phyloP scores from a whole-genome alignment of 2,329 filamentous ascomycete genomes.

The Sporothrix pallida region DNA sequence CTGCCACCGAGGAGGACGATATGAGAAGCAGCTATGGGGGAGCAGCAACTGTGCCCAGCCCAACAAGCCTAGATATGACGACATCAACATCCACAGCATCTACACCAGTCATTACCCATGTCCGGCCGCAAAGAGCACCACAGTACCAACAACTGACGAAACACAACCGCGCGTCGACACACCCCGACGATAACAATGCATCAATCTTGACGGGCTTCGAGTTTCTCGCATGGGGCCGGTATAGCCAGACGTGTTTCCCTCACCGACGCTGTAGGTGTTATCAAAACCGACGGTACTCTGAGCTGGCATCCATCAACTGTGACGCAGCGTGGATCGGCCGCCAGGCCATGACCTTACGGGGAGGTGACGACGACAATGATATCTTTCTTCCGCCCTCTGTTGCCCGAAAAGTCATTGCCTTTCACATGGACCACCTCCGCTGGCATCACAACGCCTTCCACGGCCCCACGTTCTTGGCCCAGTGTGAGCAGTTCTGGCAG shows the following conservation, averaged over 20 bases:
- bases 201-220: constrained; percentile 44
- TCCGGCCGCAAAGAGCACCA: not conserved
- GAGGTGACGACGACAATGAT: not conserved
- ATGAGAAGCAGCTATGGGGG: constrained; percentile 14
- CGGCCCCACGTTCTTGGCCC: constrained; percentile 39
- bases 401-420: constrained; percentile 38
- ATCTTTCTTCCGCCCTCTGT: constrained; percentile 32
- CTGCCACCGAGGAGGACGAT: constrained; percentile 17
- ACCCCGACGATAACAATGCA: constrained; percentile 34
- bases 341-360: constrained; percentile 27
- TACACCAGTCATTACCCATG: not conserved
- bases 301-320: constrained; percentile 40
- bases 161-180: not conserved
- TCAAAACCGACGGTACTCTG: constrained; percentile 38
- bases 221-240: constrained; percentile 47
- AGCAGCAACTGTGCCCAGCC: constrained; percentile 1
- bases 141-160: not conserved
- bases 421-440: constrained; percentile 40
- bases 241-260: constrained; percentile 45
- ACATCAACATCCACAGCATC: not conserved
- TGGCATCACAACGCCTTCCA: constrained; percentile 43
- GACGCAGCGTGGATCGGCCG: constrained; percentile 36
- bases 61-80: not conserved
- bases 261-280: constrained; percentile 44
- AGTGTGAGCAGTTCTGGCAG: constrained; percentile 41